These are phyloP conservation scores for Austroboletus novae-zelandiae DNA, from an alignment of 1,284 basidiomycete species.

Conservation along the genomic window DNA sequence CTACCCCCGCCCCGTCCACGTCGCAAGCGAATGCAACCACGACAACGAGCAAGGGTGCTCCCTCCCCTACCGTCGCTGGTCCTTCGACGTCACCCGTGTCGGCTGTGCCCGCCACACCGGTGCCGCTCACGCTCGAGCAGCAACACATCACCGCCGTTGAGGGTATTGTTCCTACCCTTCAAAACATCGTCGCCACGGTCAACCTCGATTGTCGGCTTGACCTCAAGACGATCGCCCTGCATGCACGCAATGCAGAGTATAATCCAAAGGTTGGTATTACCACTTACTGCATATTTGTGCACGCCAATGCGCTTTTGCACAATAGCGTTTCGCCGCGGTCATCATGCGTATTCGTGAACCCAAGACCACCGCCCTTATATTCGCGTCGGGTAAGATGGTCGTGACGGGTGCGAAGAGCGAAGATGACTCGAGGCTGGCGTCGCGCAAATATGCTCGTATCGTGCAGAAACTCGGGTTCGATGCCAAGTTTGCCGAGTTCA, in stretches of 20 bases:
- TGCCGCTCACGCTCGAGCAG: conserved; percentile 77
- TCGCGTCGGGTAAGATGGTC: conserved; percentile 99
- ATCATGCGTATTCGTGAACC: conserved; percentile 99
- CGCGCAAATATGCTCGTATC: conserved; percentile 98
- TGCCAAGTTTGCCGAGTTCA: conserved; percentile 99
- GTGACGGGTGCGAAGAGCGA: conserved; percentile 99
- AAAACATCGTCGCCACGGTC: conserved; percentile 99
- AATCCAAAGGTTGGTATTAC: conserved; percentile 94
- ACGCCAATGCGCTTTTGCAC: conserved; percentile 61
- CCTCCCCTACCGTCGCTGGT: conserved; percentile 41
- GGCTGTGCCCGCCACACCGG: conserved; percentile 57
- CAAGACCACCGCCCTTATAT: conserved; percentile 99
- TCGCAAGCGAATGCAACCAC: conserved; percentile 24
- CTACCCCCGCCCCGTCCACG: conserved; percentile 30
- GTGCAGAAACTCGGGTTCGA: conserved; percentile 99
- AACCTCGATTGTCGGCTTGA: conserved; percentile 97
- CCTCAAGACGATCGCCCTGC: conserved; percentile 97
- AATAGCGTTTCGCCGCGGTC: conserved; percentile 98
- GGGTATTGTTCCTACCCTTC: conserved; percentile 91
- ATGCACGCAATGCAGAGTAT: conserved; percentile 98
- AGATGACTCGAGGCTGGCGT: conserved; percentile 95
- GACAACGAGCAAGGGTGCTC: conserved; percentile 24
- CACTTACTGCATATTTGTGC: conserved; percentile 42
- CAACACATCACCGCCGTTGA: conserved; percentile 93
- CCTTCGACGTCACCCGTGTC: conserved; percentile 51